Evolutionary conservation across 306 rosid genomes (phyloP), one percentile per base, ranked within the genome.

Genomic region (Quercus agrifolia): DNA sequence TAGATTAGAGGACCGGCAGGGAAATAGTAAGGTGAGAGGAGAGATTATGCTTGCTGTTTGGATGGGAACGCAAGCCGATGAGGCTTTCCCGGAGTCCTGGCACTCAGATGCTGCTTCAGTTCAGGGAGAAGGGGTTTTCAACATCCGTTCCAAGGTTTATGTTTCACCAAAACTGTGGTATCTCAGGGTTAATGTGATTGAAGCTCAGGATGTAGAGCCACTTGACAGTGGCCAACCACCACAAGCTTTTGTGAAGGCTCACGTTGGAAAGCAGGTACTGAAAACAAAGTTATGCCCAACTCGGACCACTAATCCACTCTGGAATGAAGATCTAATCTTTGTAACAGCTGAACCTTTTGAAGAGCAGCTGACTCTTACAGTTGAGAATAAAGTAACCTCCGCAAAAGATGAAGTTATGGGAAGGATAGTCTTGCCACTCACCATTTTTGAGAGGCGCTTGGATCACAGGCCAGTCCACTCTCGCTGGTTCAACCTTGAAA

Each of bases 261-360:
- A 84, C 52, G 91, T 93, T 23, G 96, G 97, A 66, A 87, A 88
- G 33, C 94, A 93, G 72, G 84, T 86, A 23, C 87, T 93, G 3
- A 91, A 91, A 51, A 93, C 97, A 41, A 87, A 93, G 86, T 6
- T 87, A 7, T 88, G 88, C 41, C 91, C 86, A 27, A 85, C 86
- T 5, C 74, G 77, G 49, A 90, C 95, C 4, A 49, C 90, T 1
- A 89, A 88, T 38, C 96, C 96, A 0, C 70, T 81, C 20, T 93
- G 97, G 97, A 93, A 93, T 14, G 96, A 93, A 79, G 96, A 91
- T 73, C 79, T 93, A 46, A 78, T 93, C 56, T 93, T 93, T 35
- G 97, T 91, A n/a, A 92, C 85, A 23, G 97, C 97, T 0, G 97
- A 93, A n/a, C 97, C 96, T 0, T 93, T 93, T 21, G 97, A 93